These are phyloP conservation scores for Dunaliella primolecta DNA, from an alignment of 139 green algal species.

Conservation along the genomic window DNA sequence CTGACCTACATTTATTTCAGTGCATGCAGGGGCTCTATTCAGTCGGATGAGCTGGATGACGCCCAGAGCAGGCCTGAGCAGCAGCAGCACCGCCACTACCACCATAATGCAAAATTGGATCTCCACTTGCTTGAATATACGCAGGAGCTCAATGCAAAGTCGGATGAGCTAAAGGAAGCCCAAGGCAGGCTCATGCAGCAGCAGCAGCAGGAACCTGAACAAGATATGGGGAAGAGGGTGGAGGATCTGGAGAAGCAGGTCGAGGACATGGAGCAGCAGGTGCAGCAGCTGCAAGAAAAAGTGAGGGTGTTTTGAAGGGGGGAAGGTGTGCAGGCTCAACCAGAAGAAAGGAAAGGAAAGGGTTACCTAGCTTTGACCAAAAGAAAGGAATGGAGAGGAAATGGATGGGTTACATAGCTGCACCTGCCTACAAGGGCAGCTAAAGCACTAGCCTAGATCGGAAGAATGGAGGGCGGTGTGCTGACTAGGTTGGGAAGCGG, in stretches of 20 bases:
- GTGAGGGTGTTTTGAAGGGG: not conserved
- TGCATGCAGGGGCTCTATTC: no score
- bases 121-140: no score
- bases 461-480: no score
- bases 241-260: not conserved
- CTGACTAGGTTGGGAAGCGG: no score
- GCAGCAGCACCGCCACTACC: not conserved
- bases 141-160: not conserved
- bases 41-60: not conserved
- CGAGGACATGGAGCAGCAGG: not conserved
- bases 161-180: slow-evolving; percentile 11
- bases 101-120: no score
- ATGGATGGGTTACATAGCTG: no score
- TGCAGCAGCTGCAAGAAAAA: not conserved
- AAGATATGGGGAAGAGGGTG: slow-evolving; percentile 8
- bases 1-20: no score
- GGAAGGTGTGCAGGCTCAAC: not conserved
- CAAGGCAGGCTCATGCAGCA: not conserved
- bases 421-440: no score
- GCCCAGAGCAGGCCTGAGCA: not conserved
- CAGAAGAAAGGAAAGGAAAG: no score
- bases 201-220: slow-evolving; percentile 11
- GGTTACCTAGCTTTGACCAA: no score
- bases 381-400: no score
- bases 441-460: no score